phyloP scores from a whole-genome alignment of 2,329 filamentous ascomycete genomes.

The Diaporthe helianthi region DNA sequence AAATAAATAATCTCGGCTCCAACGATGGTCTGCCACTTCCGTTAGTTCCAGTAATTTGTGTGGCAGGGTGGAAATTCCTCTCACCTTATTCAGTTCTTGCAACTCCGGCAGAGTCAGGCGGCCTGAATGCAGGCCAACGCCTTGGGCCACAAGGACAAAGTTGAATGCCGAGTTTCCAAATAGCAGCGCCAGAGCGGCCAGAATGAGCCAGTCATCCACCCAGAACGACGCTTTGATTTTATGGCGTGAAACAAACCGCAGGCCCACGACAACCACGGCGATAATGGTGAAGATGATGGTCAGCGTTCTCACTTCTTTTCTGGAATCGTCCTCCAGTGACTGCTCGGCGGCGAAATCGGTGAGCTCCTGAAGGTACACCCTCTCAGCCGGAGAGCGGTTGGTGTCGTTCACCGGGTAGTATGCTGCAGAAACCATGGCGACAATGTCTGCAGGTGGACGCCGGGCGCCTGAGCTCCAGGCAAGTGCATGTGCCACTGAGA shows the following conservation, averaged over 20 bases:
- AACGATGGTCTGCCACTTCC: neutral
- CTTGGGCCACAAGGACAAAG: constrained; percentile 20
- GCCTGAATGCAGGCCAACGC: constrained; percentile 23
- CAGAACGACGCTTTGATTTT: constrained; percentile 22
- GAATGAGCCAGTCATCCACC: constrained; percentile 27
- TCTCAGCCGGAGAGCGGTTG: constrained; percentile 20
- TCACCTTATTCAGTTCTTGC: constrained; percentile 13
- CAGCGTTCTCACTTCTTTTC: constrained; percentile 32
- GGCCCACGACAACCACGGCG: constrained; percentile 2
- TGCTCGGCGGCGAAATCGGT: constrained; percentile 5
- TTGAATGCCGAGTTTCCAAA: constrained; percentile 26
- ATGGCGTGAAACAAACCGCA: constrained; percentile 12
- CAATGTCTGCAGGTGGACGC: neutral
- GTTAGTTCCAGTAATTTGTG: neutral
- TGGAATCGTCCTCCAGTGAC: constrained; percentile 18
- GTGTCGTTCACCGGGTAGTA: constrained; percentile 30
- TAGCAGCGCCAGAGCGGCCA: constrained; percentile 11
- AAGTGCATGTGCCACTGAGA: neutral
- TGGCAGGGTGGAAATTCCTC: neutral
- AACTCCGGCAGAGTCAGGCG: constrained; percentile 19
- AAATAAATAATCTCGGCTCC: constrained; percentile 26
- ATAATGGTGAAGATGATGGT: constrained; percentile 40
- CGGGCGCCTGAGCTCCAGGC: neutral
- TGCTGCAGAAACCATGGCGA: constrained; percentile 10
- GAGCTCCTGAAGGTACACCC: constrained; percentile 19